Percentiles rank a stretch among this genome's conserved stretches.
Evolutionary conservation across 352 stramenopile genomes (phyloP).

Genomic region (Globisporangium rhizosaccharum): DNA sequence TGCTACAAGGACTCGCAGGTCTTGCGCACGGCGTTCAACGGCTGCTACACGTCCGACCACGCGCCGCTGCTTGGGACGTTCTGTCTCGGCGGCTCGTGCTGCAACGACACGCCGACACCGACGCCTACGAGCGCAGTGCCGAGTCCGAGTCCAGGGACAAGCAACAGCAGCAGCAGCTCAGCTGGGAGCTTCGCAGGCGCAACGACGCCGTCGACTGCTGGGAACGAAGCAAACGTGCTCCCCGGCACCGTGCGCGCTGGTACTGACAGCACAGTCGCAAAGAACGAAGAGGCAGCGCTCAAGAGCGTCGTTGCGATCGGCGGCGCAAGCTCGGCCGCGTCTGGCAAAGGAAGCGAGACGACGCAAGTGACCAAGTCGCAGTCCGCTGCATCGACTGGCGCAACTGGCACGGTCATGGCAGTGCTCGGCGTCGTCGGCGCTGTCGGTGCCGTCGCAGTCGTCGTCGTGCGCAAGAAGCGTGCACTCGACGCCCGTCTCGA

Average conservation of each 20-base stretch:
- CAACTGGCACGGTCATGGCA: slow-evolving; percentile 38
- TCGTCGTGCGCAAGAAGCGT: slow-evolving; percentile 47
- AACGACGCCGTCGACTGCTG: not conserved
- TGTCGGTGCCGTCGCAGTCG: slow-evolving; percentile 35
- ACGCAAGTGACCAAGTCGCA: slow-evolving; percentile 13
- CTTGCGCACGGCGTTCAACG: slow-evolving; percentile 51
- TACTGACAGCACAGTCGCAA: not conserved
- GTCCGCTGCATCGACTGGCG: slow-evolving; percentile 28
- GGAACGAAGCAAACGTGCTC: slow-evolving; percentile 12
- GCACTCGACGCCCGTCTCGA: slow-evolving; percentile 34
- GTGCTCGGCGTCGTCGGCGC: slow-evolving; percentile 43
- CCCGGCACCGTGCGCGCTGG: slow-evolving; percentile 1
- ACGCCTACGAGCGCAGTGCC: slow-evolving; percentile 1
- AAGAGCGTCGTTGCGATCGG: not conserved
- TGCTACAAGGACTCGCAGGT: slow-evolving; percentile 52
- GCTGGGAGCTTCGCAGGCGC: not conserved
- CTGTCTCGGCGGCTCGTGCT: slow-evolving; percentile 58
- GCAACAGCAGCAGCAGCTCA: not conserved
- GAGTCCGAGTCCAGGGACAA: not conserved
- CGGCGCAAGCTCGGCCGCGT: slow-evolving; percentile 5
- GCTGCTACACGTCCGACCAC: slow-evolving; percentile 77
- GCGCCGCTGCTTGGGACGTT: slow-evolving; percentile 50
- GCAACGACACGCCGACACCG: slow-evolving; percentile 19
- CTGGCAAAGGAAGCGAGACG: slow-evolving; percentile 13
- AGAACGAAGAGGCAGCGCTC: slow-evolving; percentile 1